These are phyloP conservation scores for Botryobasidium botryosum DNA, from an alignment of 768 basidiomycete species.

Conservation along the genomic window DNA sequence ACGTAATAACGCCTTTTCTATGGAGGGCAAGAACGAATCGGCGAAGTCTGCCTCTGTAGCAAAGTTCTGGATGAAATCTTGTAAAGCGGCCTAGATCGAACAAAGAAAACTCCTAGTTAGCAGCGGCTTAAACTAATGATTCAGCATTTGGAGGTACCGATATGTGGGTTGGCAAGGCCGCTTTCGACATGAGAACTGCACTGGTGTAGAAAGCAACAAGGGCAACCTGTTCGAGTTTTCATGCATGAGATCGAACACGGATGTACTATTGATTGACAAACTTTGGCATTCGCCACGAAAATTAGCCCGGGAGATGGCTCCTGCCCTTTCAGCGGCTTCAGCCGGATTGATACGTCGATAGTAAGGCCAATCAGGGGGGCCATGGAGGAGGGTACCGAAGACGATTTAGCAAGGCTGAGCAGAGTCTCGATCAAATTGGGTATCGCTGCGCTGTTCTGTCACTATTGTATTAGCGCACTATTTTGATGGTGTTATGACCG, in stretches of 20 bases:
- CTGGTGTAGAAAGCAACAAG: conserved; percentile 43
- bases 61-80: conserved; percentile 42
- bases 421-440: conserved; percentile 34
- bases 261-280: conserved; percentile 8
- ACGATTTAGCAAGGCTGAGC: conserved; percentile 33
- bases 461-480: too few species aligned
- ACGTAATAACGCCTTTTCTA: conserved; percentile 67
- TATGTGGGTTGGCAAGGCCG: conserved; percentile 39
- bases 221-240: conserved; percentile 33
- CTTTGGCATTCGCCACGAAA: conserved; percentile 27
- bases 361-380: conserved; percentile 47
- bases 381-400: conserved; percentile 25
- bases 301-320: conserved; percentile 29
- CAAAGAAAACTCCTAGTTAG: conserved; percentile 8
- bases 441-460: conserved; percentile 11
- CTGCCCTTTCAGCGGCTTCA: conserved; percentile 27
- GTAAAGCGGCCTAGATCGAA: conserved; percentile 30
- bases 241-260: conserved; percentile 18
- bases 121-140: conserved; percentile 12
- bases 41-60: conserved; percentile 36
- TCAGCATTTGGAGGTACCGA: conserved; percentile 39
- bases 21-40: conserved; percentile 41
- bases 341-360: conserved; percentile 49
- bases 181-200: conserved; percentile 51
- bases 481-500: too few species aligned